Evolutionary conservation across 1,139 yeast species (phyloP).

Genomic region (Geotrichum histeridarum): DNA sequence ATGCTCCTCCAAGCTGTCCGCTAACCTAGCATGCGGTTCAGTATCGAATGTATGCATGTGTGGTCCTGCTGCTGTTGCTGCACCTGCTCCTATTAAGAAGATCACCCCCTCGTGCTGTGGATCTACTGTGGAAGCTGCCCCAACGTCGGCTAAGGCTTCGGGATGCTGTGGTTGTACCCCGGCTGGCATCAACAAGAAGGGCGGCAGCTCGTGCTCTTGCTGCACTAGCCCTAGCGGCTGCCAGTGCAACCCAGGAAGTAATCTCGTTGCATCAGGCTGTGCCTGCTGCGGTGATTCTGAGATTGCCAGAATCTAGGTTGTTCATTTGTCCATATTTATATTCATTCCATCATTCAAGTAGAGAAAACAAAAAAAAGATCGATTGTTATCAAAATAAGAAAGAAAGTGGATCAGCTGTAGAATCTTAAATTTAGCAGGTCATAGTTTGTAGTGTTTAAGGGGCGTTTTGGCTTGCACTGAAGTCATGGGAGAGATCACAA

Average conservation of each 20-base stretch:
- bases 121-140: conserved; percentile 3
- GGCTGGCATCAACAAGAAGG: conserved; percentile 7
- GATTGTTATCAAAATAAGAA: too few species aligned
- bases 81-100: not conserved
- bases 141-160: not conserved
- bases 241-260: conserved; percentile 9
- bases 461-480: too few species aligned
- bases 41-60: not conserved
- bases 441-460: too few species aligned
- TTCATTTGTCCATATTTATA: not conserved
- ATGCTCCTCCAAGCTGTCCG: not conserved
- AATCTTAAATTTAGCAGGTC: too few species aligned
- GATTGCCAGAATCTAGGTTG: conserved; percentile 13
- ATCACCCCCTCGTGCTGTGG: conserved; percentile 5
- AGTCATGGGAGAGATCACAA: too few species aligned
- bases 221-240: conserved; percentile 9
- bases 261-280: conserved; percentile 10
- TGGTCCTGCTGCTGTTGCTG: not conserved
- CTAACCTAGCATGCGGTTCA: not conserved
- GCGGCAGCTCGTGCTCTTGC: conserved; percentile 6
- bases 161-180: conserved; percentile 10
- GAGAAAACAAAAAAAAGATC: too few species aligned
- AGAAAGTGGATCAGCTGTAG: too few species aligned
- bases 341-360: not conserved
- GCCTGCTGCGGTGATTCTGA: conserved; percentile 14